phyloP scores from a whole-genome alignment of 169 alveolate genomes.

The Plasmodium malariae region DNA sequence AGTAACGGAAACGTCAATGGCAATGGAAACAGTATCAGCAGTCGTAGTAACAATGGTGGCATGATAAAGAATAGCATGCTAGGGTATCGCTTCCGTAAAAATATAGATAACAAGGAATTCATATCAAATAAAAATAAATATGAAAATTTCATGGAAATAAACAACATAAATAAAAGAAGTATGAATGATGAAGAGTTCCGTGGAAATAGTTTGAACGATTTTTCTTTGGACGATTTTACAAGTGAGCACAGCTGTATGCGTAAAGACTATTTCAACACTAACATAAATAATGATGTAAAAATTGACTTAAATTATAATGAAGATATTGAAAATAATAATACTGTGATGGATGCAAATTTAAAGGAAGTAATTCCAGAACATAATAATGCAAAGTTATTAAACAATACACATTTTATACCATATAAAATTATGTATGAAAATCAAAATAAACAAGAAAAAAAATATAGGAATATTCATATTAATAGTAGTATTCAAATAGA shows the following conservation, averaged over 20 bases:
- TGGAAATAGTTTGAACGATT: conserved; percentile 28
- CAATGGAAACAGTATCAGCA: neutral
- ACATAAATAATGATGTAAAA: conserved; percentile 1
- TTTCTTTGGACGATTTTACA: neutral
- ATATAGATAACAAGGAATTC: conserved; percentile 19
- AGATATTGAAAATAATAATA: too few species aligned
- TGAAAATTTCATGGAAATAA: conserved; percentile 17
- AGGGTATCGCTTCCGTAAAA: conserved; percentile 3
- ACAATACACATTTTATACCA: conserved; percentile 1
- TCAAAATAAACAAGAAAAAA: neutral
- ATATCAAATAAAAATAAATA: conserved; percentile 24
- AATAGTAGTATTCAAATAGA: neutral
- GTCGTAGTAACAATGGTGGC: neutral
- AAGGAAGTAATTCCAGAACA: neutral
- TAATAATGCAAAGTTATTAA: neutral
- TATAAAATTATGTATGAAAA: neutral
- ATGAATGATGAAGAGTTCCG: conserved; percentile 8
- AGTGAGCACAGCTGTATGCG: neutral
- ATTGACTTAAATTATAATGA: too few species aligned
- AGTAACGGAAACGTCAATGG: neutral
- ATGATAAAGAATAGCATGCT: neutral
- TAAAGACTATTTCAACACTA: conserved; percentile 23
- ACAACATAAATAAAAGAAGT: conserved; percentile 4
- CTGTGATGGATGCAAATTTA: neutral
- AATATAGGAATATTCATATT: neutral